Evolutionary conservation across 2,329 filamentous ascomycete species (phyloP).

Genomic region (Amauroascus verrucosus): DNA sequence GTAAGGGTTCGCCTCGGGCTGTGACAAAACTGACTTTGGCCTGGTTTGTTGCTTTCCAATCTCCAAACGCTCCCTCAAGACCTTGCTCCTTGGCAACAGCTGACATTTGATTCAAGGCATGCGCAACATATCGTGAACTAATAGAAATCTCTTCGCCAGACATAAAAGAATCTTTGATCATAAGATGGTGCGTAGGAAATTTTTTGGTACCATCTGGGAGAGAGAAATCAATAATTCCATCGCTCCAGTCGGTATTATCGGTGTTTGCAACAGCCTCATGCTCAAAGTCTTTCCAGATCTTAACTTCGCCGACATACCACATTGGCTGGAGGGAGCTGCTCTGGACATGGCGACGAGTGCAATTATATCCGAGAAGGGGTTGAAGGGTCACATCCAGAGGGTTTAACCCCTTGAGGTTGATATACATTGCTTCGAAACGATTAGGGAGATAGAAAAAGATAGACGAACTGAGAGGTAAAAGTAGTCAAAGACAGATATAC

Average conservation of each 20-base stretch:
- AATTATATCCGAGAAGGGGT: background rate
- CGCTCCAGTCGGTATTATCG: background rate
- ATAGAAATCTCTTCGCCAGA: conserved; percentile 14
- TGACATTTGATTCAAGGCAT: conserved; percentile 11
- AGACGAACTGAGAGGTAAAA: too few relatives aligned
- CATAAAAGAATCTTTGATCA: conserved; percentile 5
- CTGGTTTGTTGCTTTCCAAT: conserved; percentile 13
- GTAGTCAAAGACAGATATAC: too few relatives aligned
- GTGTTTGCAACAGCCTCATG: background rate
- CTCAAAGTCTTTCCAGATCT: background rate
- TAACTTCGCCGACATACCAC: background rate
- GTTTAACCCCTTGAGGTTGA: background rate
- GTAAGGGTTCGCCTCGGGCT: too few relatives aligned
- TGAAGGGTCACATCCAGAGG: background rate
- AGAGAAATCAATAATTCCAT: background rate
- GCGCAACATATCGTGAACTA: conserved; percentile 10
- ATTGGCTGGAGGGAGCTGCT: conserved; percentile 13
- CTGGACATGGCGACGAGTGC: background rate
- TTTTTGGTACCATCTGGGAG: background rate
- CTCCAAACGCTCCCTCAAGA: conserved; percentile 9
- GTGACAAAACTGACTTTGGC: background rate
- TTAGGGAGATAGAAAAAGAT: background rate
- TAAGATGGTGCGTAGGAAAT: background rate
- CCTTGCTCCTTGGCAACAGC: conserved; percentile 9
- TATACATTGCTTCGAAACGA: background rate